These are phyloP conservation scores for Diaporthe caulivora DNA, from an alignment of 2,329 filamentous ascomycete genomes.

Conservation along the genomic window DNA sequence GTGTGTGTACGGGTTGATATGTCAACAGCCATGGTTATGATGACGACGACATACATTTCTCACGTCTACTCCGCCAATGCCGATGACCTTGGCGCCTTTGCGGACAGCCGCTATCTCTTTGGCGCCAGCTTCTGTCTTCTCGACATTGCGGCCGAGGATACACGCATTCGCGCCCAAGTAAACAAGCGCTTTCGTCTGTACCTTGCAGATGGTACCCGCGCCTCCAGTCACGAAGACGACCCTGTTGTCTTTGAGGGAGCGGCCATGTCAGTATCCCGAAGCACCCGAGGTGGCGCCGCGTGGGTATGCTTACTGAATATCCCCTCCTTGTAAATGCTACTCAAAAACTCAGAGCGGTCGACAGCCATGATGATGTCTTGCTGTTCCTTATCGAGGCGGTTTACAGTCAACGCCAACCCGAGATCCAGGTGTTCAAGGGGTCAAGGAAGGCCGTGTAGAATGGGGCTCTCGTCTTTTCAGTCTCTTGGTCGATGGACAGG, in stretches of 20 bases:
- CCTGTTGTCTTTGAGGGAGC: slow-evolving; percentile 76
- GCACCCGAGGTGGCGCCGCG: background rate
- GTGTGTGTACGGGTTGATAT: background rate
- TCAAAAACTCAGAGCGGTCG: slow-evolving; percentile 75
- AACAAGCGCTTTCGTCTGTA: slow-evolving; percentile 91
- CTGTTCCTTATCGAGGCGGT: background rate
- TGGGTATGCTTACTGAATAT: slow-evolving; percentile 76
- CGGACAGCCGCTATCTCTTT: slow-evolving; percentile 85
- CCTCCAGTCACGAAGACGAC: slow-evolving; percentile 97
- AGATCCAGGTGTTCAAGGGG: slow-evolving; percentile 15
- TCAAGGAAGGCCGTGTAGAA: slow-evolving; percentile 27
- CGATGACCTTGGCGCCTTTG: slow-evolving; percentile 84
- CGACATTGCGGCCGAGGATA: slow-evolving; percentile 89
- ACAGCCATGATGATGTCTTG: slow-evolving; percentile 41
- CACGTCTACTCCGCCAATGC: slow-evolving; percentile 85
- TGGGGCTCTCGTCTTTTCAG: background rate
- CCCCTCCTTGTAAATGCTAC: slow-evolving; percentile 86
- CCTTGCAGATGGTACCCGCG: slow-evolving; percentile 92
- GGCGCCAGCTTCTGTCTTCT: slow-evolving; percentile 87
- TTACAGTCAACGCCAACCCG: background rate
- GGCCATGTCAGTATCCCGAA: background rate
- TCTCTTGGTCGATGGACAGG: slow-evolving; percentile 29
- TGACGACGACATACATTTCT: slow-evolving; percentile 66
- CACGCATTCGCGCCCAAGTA: slow-evolving; percentile 92
- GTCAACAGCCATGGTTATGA: slow-evolving; percentile 18